These are phyloP conservation scores for Aschersonia sp. DNA, from an alignment of 2,329 filamentous ascomycete species.

Conservation along the genomic window DNA sequence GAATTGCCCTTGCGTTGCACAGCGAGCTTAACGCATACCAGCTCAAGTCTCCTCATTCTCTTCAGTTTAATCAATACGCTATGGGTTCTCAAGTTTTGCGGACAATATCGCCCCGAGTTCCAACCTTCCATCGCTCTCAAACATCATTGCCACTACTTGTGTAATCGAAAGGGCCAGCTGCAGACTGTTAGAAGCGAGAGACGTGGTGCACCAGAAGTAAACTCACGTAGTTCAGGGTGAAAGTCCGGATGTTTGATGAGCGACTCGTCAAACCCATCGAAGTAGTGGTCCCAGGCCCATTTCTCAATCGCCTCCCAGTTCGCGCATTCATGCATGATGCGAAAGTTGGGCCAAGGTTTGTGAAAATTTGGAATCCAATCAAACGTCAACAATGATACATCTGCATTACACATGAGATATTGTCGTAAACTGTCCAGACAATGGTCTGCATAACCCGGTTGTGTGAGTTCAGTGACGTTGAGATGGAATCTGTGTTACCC, in stretches of 20 bases:
- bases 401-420: constrained; percentile 4
- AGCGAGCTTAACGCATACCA: no score
- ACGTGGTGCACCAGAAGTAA: neutral
- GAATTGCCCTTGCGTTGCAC: no score
- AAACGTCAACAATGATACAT: constrained; percentile 2
- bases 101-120: neutral
- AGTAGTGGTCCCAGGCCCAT: constrained; percentile 2
- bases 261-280: constrained; percentile 2
- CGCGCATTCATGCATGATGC: constrained; percentile 2
- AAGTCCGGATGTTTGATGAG: constrained; percentile 3
- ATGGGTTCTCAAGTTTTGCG: neutral
- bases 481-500: no score
- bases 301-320: constrained; percentile 3
- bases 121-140: neutral
- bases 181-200: neutral
- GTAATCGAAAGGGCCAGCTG: constrained; percentile 3
- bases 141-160: constrained; percentile 1
- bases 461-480: neutral
- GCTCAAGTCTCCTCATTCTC: no score
- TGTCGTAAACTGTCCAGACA: constrained; percentile 3
- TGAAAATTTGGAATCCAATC: constrained; percentile 5
- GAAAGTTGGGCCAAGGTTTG: constrained; percentile 3
- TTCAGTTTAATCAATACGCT: no score
- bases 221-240: constrained; percentile 4
- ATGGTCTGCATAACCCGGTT: neutral